Conservation (phyloP, 2,329 filamentous ascomycete genomes). For the Xylariaceae sp. region DNA sequence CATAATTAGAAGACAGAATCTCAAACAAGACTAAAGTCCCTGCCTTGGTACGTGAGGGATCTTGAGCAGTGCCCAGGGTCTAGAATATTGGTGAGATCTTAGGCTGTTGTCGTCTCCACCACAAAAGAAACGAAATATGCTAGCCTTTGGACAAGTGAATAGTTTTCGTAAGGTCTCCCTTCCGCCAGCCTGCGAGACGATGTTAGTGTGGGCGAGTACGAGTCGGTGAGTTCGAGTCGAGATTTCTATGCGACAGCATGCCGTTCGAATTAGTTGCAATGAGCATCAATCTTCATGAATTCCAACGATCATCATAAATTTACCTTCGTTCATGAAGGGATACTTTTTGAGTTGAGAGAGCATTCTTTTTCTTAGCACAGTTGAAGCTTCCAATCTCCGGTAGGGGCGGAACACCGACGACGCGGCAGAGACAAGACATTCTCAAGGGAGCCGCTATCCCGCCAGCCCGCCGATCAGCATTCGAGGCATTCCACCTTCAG, state of each 20-base stretch:
- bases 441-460: not conserved
- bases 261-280: too few relatives aligned
- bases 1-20: not conserved
- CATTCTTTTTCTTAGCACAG: constrained; percentile 18
- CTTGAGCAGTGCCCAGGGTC: not conserved
- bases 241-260: too few relatives aligned
- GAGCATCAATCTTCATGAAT: constrained; percentile 3
- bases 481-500: constrained; percentile 14
- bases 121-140: constrained; percentile 14
- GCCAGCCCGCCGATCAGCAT: constrained; percentile 1
- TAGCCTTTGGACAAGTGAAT: too few relatives aligned
- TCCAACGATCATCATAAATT: constrained; percentile 1
- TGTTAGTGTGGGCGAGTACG: not conserved
- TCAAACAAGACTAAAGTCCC: not conserved
- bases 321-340: not conserved
- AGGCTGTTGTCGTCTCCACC: not conserved
- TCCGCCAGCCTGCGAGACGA: too few relatives aligned
- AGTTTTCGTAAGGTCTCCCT: too few relatives aligned
- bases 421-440: constrained; percentile 31
- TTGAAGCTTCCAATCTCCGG: constrained; percentile 18
- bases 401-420: constrained; percentile 5
- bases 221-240: too few relatives aligned
- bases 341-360: not conserved
- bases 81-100: not conserved
- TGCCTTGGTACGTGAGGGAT: not conserved